phyloP scores from a whole-genome alignment of 306 rosid species.

The Inga leiocalycina region DNA sequence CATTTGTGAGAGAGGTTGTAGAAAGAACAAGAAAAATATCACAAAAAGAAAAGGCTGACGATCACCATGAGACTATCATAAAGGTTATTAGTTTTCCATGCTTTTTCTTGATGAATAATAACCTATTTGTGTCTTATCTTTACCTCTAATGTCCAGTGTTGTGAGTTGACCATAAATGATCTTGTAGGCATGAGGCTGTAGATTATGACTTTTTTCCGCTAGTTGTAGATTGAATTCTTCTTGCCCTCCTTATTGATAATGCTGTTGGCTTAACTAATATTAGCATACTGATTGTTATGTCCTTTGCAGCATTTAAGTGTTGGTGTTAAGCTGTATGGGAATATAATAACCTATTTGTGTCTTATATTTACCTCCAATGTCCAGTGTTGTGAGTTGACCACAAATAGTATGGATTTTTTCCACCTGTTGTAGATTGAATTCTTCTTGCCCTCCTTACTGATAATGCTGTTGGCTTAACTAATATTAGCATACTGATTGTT shows the following conservation, averaged over 20 bases:
- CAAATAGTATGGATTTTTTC: slow-evolving; percentile 20
- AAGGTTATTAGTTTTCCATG: too few relatives aligned
- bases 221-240: slow-evolving; percentile 15
- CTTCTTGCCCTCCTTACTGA: neutral
- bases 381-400: neutral
- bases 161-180: neutral
- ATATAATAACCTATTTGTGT: slow-evolving; percentile 25
- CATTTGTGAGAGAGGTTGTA: too few relatives aligned
- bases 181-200: slow-evolving; percentile 21
- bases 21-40: too few relatives aligned
- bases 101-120: too few relatives aligned
- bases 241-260: neutral
- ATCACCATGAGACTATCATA: too few relatives aligned
- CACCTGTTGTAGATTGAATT: slow-evolving; percentile 14
- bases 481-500: slow-evolving; percentile 17
- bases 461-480: slow-evolving; percentile 19
- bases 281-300: slow-evolving; percentile 23
- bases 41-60: too few relatives aligned
- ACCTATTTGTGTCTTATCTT: neutral
- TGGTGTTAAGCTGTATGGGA: slow-evolving; percentile 99
- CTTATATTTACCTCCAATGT: too few relatives aligned
- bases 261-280: slow-evolving; percentile 23
- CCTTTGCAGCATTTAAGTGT: slow-evolving; percentile 89
- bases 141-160: too few relatives aligned
- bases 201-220: slow-evolving; percentile 26